Base-by-base conservation (phyloP, 352 stramenopile species). In the Pythium oligandrum region DNA sequence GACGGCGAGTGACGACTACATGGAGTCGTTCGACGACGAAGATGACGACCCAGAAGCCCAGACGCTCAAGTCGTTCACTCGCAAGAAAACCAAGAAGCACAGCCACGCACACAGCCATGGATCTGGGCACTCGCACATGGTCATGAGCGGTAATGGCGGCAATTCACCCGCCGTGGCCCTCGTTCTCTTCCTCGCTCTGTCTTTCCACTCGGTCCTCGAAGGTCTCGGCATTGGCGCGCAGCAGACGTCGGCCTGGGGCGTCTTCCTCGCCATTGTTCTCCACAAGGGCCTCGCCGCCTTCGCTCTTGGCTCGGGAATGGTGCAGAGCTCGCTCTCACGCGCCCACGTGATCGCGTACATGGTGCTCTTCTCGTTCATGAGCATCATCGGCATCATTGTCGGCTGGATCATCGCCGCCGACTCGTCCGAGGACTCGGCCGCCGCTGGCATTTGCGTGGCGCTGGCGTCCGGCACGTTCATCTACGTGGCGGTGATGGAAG, bases 401-500 rank as follows among this genome's bases (percentile, higher is more conserved):
- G 70, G 70, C 53, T 80, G 70, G 70, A 44, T 62, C 56, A 66
- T 80, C 43, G 68, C 69, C 17, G 57, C 63, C 3, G 67, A 72
- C 32, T 52, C 54, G 34, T 73, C 64, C 6, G 70, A 77, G 37
- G 70, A 77, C 49, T 77, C 70, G 59, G 70, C 70, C 2, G 67
- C 64, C 12, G 70, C 68, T 2, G 70, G 70, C 12, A 77, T 80
- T 44, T 67, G 81, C 48, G 73, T 91, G n/a, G 81, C 81, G 32
- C 65, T 91, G 4, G 78, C 81, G 2, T 87, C 76, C 1, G 81
- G 81, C 26, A 90, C 81, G 12, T 92, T 92, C 63, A 92, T 92
- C 57, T 92, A 92, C 56, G 81, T 92, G 35, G 81, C 81, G 1
- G 81, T 92, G 31, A 92, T 92, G 81, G 81, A 92, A 48, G 80